Percentiles rank a stretch among this genome's conserved stretches.
Evolutionary conservation across 2,329 filamentous ascomycete species (phyloP).

Genomic region (Ophiobolus disseminans): DNA sequence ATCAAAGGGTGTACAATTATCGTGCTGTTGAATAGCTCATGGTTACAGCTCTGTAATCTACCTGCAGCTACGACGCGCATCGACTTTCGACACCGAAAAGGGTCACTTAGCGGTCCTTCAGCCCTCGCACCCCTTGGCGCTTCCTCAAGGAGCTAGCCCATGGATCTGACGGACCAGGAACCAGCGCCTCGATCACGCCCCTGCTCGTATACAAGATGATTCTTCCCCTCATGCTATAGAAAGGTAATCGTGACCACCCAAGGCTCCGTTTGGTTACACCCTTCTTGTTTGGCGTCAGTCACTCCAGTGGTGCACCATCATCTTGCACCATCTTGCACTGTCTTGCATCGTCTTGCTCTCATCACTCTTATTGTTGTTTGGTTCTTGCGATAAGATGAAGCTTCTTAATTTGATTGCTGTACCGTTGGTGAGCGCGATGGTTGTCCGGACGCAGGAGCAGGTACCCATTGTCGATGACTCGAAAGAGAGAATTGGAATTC

Average conservation of each 20-base stretch:
- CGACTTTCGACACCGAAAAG: not conserved
- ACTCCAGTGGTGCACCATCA: no score
- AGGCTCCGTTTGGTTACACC: no score
- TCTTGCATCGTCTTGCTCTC: not conserved
- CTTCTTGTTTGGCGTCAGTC: slow-evolving; percentile 2
- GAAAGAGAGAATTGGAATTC: not conserved
- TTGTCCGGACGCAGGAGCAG: slow-evolving; percentile 10
- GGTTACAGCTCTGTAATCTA: no score
- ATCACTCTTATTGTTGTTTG: not conserved
- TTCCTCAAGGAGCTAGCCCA: slow-evolving; percentile 4
- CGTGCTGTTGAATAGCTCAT: no score
- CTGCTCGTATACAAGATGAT: slow-evolving; percentile 2
- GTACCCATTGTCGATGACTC: slow-evolving; percentile 5
- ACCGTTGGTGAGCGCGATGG: slow-evolving; percentile 17
- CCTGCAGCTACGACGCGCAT: no score
- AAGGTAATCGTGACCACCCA: slow-evolving; percentile 2
- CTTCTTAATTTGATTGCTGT: slow-evolving; percentile 8
- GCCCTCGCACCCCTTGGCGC: slow-evolving; percentile 2
- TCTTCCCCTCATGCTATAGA: not conserved
- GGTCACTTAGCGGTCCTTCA: not conserved
- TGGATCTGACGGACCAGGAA: not conserved
- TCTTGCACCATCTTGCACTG: not conserved
- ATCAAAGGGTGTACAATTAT: no score
- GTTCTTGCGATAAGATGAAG: slow-evolving; percentile 9
- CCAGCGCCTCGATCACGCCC: slow-evolving; percentile 2